Base-by-base conservation (phyloP, 257 asterid genomes). In the Solanum verrucosum region DNA sequence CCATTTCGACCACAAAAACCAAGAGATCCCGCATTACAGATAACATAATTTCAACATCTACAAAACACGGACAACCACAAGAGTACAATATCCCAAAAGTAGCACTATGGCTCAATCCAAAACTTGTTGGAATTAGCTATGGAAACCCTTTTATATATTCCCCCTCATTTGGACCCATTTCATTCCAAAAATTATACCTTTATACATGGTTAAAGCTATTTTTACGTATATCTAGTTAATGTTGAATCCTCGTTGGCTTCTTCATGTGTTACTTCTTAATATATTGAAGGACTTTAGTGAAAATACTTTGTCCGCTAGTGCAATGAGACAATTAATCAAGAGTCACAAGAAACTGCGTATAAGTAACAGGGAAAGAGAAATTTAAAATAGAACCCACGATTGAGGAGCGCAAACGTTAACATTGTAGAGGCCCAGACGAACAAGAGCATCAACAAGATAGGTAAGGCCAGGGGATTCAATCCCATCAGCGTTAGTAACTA, bases 401-500 rank as follows among this genome's bases (percentile, higher is more conserved):
- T 94, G 98, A 86, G 91, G 93, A 67, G 89, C 92, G 73, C 90
- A 87, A 86, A 91, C 88, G 49, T 89, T 77, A 71, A 88, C 89
- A 79, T 87, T 88, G 71, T 87, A 90, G 29, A 87, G 92, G 87
- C 93, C 90, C 31, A 56, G 86, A 11, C 77, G 65, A 86, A 92
- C 93, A 63, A 90, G 91, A 87, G 90, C 93, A 79, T 88, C 82
- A 63, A 92, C 91, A 89, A 91, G 88, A 87, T 27, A 86, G 4
- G 87, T 88, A 0, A 97, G 93, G 15, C 99, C 99, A 56, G 96
- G 98, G 13, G 99, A 96, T 89, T 95, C 95, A 89, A 97, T 86
- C 88, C 99, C 99, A 87, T 97, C 99, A 73, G 96, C 93, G 25
- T 93, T 96, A 11, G 99, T 97, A 23, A 96, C 94, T 92, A 96